Evolutionary conservation across 305 asterid species (phyloP).

Genomic region (Caryopteris hybrid): DNA sequence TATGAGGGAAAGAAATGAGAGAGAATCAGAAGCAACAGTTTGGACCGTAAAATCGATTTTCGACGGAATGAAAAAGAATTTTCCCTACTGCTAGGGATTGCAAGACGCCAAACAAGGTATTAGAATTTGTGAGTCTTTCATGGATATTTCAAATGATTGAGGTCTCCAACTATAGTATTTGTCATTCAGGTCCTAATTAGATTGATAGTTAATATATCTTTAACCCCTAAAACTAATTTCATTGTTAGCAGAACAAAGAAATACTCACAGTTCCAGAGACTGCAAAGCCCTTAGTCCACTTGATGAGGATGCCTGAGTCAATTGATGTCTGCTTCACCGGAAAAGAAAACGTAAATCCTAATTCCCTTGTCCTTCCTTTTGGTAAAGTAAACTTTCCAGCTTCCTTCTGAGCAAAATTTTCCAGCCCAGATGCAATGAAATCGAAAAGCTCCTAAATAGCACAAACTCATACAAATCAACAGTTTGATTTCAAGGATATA

Average conservation of each 20-base stretch:
- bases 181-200: too few species aligned
- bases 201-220: too few species aligned
- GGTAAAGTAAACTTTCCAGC: constrained; percentile 45
- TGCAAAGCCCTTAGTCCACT: constrained; percentile 81
- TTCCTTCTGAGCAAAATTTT: constrained; percentile 54
- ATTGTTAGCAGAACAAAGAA: constrained; percentile 6
- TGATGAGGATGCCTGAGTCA: constrained; percentile 69
- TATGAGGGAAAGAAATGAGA: too few species aligned
- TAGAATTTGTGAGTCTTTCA: too few species aligned
- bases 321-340: constrained; percentile 76
- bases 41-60: too few species aligned
- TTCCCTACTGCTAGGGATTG: too few species aligned
- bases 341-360: constrained; percentile 80
- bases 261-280: constrained; percentile 76
- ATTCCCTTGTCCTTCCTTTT: constrained; percentile 48
- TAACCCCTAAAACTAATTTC: too few species aligned
- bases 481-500: neutral
- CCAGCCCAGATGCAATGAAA: constrained; percentile 69
- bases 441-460: constrained; percentile 60
- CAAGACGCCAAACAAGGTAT: too few species aligned
- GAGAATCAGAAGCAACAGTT: too few species aligned
- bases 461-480: neutral
- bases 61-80: too few species aligned
- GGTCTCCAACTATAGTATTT: too few species aligned
- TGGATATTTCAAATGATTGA: too few species aligned